A percentile compares a stretch with the other conserved stretches of the same genome.
Evolutionary conservation across 768 basidiomycete species (phyloP).

Genomic region (Xerocomellus amylosporus): DNA sequence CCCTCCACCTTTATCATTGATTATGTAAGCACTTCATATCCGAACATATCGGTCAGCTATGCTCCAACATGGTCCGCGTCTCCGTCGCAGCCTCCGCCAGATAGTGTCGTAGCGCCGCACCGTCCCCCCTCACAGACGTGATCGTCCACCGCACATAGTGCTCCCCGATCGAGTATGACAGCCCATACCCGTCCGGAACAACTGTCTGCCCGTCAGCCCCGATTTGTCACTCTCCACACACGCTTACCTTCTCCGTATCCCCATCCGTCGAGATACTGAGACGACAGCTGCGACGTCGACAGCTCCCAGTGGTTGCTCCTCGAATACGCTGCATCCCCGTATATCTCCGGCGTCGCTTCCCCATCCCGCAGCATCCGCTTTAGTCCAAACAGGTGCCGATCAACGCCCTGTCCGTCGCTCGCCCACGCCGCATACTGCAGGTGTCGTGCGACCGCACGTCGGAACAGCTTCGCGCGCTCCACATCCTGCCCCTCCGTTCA

Average conservation of each 20-base stretch:
- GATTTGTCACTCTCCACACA: neutral
- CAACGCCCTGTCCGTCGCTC: slow-evolving; percentile 91
- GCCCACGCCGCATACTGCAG: slow-evolving; percentile 88
- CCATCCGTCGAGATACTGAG: slow-evolving; percentile 87
- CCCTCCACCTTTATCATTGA: slow-evolving; percentile 16
- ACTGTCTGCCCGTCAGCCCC: slow-evolving; percentile 45
- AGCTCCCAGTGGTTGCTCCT: slow-evolving; percentile 88
- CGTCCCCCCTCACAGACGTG: slow-evolving; percentile 61
- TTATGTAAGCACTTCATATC: slow-evolving; percentile 26
- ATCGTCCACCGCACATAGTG: slow-evolving; percentile 88
- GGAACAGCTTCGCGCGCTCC: slow-evolving; percentile 65
- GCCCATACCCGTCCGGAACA: slow-evolving; percentile 87
- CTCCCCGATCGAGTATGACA: slow-evolving; percentile 87
- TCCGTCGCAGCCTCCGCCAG: slow-evolving; percentile 81
- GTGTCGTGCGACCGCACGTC: slow-evolving; percentile 76
- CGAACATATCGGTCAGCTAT: slow-evolving; percentile 40
- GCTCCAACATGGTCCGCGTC: slow-evolving; percentile 71
- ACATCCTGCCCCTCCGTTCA: slow-evolving; percentile 39
- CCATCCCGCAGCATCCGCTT: slow-evolving; percentile 75
- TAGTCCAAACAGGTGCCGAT: slow-evolving; percentile 92
- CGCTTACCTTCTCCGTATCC: slow-evolving; percentile 90
- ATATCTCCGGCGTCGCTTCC: slow-evolving; percentile 71
- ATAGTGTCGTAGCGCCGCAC: slow-evolving; percentile 60
- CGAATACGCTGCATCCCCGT: slow-evolving; percentile 66
- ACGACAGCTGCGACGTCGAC: slow-evolving; percentile 84